Evolutionary conservation across 1,284 basidiomycete genomes (phyloP).

Genomic region (Cryptococcus hybrid): DNA sequence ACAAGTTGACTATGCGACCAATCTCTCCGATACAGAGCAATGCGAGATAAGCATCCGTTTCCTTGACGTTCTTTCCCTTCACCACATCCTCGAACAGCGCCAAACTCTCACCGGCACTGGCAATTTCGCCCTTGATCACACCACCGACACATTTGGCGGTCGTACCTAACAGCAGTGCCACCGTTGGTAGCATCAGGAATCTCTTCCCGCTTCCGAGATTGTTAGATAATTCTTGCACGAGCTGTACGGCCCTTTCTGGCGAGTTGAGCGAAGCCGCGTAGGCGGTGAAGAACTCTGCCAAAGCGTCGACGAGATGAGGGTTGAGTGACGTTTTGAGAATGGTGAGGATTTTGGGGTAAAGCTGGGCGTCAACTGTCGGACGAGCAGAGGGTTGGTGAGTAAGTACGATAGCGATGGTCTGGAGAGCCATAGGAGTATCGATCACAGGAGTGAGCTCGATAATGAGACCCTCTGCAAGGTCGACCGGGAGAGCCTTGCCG

Average conservation of each 20-base stretch:
- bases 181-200: conserved; percentile 44
- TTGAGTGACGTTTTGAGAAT: conserved; percentile 70
- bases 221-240: conserved; percentile 67
- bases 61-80: conserved; percentile 50
- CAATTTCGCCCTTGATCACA: conserved; percentile 67
- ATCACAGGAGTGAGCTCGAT: conserved; percentile 72
- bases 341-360: conserved; percentile 66
- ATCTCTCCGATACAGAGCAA: conserved; percentile 85
- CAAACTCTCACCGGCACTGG: conserved; percentile 72
- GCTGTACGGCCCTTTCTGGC: conserved; percentile 70
- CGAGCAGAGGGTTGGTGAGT: conserved; percentile 67
- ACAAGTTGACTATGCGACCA: conserved; percentile 84
- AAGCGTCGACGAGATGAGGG: conserved; percentile 67
- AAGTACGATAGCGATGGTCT: conserved; percentile 68
- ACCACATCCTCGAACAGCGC: conserved; percentile 66
- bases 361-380: conserved; percentile 65
- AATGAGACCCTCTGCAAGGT: conserved; percentile 63
- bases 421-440: conserved; percentile 72
- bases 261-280: conserved; percentile 64
- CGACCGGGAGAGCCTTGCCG: conserved; percentile 60
- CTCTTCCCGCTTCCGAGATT: conserved; percentile 24
- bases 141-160: conserved; percentile 80
- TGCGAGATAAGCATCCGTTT: conserved; percentile 71
- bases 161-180: conserved; percentile 55
- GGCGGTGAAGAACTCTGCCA: conserved; percentile 74